Conservation (phyloP, 2,329 filamentous ascomycete species). For the Beauveria asiatica region DNA sequence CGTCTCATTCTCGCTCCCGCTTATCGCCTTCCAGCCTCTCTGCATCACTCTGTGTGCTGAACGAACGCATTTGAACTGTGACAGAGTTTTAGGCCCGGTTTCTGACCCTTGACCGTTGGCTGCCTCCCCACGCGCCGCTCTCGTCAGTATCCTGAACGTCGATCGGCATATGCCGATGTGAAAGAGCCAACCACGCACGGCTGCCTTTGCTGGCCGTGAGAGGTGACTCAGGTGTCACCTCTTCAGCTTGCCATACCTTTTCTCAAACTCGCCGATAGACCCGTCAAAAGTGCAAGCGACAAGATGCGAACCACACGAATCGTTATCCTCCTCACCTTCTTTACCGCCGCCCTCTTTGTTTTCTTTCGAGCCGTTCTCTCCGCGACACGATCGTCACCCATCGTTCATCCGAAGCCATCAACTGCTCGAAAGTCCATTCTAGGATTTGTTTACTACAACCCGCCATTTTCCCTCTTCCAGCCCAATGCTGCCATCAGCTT, state of each 20-base stretch:
- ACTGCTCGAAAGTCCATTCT: constrained; percentile 22
- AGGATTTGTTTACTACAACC: constrained; percentile 59
- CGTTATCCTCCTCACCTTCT: constrained; percentile 45
- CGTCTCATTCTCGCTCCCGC: background rate
- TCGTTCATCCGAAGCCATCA: background rate
- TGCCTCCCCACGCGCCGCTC: background rate
- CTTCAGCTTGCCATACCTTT: background rate
- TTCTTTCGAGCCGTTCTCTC: constrained; percentile 44
- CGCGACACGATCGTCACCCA: background rate
- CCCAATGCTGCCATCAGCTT: constrained; percentile 93
- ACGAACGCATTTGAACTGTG: background rate
- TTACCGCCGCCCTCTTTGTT: constrained; percentile 45
- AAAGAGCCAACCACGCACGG: background rate
- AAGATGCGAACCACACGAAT: constrained; percentile 48
- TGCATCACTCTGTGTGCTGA: background rate
- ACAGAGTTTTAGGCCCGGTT: background rate
- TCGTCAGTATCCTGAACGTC: background rate
- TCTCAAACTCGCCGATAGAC: background rate
- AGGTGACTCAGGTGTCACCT: constrained; percentile 10
- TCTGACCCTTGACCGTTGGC: background rate
- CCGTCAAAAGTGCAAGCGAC: constrained; percentile 9
- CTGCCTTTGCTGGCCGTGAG: constrained; percentile 8
- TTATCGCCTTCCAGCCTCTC: background rate
- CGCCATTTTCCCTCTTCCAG: constrained; percentile 82
- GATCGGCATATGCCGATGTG: constrained; percentile 10